Percentiles rank a stretch among this genome's conserved stretches.
phyloP scores from a whole-genome alignment of 2,329 filamentous ascomycete genomes.

The Paraphoma sp. region DNA sequence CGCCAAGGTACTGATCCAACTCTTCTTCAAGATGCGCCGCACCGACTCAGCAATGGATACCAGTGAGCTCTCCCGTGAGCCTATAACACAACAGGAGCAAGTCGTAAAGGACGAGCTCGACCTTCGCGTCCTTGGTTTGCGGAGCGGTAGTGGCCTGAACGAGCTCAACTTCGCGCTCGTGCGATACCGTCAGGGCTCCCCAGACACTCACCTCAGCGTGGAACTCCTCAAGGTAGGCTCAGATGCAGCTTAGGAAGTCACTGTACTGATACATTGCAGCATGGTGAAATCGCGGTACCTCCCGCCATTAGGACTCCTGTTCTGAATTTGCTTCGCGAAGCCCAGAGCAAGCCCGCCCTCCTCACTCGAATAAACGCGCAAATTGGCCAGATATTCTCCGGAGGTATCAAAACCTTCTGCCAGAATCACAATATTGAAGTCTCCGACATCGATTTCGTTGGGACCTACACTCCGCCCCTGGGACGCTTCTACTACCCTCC shows the following conservation, averaged over 20 bases:
- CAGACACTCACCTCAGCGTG: slow-evolving; percentile 61
- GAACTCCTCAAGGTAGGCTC: slow-evolving; percentile 53
- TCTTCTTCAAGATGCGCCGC: slow-evolving; percentile 11
- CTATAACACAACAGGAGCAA: neutral
- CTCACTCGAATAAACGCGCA: slow-evolving; percentile 64
- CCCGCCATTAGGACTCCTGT: slow-evolving; percentile 62
- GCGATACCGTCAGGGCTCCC: slow-evolving; percentile 61
- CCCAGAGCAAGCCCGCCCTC: slow-evolving; percentile 60
- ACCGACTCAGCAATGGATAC: slow-evolving; percentile 19
- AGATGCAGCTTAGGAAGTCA: neutral
- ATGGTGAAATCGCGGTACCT: slow-evolving; percentile 63
- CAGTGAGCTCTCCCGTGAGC: neutral
- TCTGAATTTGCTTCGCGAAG: slow-evolving; percentile 63
- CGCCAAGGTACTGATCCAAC: slow-evolving; percentile 10
- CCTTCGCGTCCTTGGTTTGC: slow-evolving; percentile 62
- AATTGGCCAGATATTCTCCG: slow-evolving; percentile 64
- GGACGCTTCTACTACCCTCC: slow-evolving; percentile 2
- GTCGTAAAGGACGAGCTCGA: slow-evolving; percentile 45
- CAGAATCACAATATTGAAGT: slow-evolving; percentile 52
- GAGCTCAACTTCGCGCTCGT: slow-evolving; percentile 66
- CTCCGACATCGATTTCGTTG: slow-evolving; percentile 60
- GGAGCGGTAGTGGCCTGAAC: slow-evolving; percentile 62
- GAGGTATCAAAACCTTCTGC: slow-evolving; percentile 60
- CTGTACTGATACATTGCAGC: slow-evolving; percentile 40
- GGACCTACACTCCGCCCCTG: slow-evolving; percentile 63